These are phyloP conservation scores for Euphorbia celastroides DNA, from an alignment of 441 rosid genomes.

Conservation along the genomic window DNA sequence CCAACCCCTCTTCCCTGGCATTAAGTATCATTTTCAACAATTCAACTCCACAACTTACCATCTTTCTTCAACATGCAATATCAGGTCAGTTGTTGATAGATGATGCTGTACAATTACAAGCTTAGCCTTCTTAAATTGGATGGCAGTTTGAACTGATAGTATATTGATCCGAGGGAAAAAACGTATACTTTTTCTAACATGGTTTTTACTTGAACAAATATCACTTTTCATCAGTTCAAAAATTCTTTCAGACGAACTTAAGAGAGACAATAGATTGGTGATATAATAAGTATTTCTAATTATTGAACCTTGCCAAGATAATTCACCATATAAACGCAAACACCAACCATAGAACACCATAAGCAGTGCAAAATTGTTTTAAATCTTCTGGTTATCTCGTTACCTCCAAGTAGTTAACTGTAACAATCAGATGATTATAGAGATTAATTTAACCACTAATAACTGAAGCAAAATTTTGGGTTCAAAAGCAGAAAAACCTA, in stretches of 20 bases:
- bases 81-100: background rate
- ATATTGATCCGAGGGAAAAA: background rate
- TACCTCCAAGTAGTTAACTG: background rate
- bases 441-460: background rate
- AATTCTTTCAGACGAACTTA: background rate
- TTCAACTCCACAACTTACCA: background rate
- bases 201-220: background rate
- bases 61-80: background rate
- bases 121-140: background rate
- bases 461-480: background rate
- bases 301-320: background rate
- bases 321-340: background rate
- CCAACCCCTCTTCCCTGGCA: slow-evolving; percentile 14
- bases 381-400: background rate
- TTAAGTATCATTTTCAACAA: background rate
- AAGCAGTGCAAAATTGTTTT: background rate
- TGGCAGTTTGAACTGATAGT: background rate
- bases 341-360: background rate
- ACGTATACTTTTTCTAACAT: background rate
- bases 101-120: background rate
- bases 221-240: background rate
- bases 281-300: background rate
- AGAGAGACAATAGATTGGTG: background rate
- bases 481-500: background rate
- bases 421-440: background rate